Evolutionary conservation across 306 rosid genomes (phyloP).

Genomic region (Cucumis cinereus): DNA sequence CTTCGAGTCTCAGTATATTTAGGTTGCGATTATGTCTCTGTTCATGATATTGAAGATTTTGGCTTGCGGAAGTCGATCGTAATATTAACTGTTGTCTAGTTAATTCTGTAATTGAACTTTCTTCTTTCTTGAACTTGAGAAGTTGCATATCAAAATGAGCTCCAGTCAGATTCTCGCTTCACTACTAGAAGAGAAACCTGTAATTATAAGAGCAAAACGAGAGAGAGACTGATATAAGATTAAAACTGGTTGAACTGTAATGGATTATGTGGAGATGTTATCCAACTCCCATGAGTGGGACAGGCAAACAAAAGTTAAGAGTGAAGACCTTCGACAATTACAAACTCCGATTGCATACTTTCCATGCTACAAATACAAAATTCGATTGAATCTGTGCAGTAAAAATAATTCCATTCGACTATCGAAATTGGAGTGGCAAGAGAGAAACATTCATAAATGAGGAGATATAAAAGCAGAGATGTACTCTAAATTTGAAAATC

Average conservation of each 20-base stretch:
- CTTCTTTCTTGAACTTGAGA: background rate
- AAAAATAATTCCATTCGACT: background rate
- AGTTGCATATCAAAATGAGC: background rate
- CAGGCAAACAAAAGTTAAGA: background rate
- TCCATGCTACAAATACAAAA: background rate
- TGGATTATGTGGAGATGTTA: background rate
- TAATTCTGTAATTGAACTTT: background rate
- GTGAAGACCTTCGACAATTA: background rate
- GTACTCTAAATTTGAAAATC: background rate
- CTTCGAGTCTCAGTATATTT: background rate
- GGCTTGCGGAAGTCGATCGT: background rate
- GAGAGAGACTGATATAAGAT: background rate
- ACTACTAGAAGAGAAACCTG: background rate
- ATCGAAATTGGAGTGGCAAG: background rate
- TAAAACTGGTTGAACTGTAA: background rate
- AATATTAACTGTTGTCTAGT: background rate
- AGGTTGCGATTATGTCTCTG: background rate
- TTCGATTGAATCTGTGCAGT: background rate
- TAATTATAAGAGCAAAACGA: background rate
- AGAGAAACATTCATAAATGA: background rate
- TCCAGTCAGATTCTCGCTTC: background rate
- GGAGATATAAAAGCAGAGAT: background rate
- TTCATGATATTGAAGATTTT: background rate
- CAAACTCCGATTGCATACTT: no score
- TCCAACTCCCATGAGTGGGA: background rate